These are phyloP conservation scores for Helenozyma rhizophorensis DNA, from an alignment of 805 yeast genomes.

Conservation along the genomic window DNA sequence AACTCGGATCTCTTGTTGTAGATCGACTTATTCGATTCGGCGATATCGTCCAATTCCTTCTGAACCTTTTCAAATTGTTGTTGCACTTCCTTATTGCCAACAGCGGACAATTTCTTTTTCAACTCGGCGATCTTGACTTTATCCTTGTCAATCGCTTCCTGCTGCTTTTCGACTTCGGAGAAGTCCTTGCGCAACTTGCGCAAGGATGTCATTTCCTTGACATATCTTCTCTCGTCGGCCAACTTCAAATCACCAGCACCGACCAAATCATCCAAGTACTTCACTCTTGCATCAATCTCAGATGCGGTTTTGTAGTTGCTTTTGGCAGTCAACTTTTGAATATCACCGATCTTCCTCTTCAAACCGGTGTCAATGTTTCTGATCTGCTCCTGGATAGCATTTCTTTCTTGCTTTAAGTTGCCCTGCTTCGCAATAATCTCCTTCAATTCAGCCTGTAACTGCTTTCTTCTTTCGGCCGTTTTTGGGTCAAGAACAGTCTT, in stretches of 20 bases:
- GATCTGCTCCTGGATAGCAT: slow-evolving; percentile 63
- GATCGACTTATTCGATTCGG: slow-evolving; percentile 52
- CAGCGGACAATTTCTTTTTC: slow-evolving; percentile 59
- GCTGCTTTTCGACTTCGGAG: slow-evolving; percentile 66
- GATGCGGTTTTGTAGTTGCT: slow-evolving; percentile 60
- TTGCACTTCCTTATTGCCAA: slow-evolving; percentile 62
- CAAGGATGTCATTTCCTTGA: slow-evolving; percentile 81
- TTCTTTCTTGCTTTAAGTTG: slow-evolving; percentile 44
- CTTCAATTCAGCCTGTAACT: slow-evolving; percentile 33
- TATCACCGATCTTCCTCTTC: slow-evolving; percentile 72
- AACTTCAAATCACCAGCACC: slow-evolving; percentile 76
- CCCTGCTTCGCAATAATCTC: slow-evolving; percentile 44
- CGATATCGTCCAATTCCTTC: slow-evolving; percentile 65
- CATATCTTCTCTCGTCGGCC: slow-evolving; percentile 83
- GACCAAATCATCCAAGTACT: slow-evolving; percentile 64
- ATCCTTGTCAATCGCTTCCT: slow-evolving; percentile 74
- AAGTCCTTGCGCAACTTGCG: slow-evolving; percentile 80
- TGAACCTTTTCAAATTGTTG: slow-evolving; percentile 65
- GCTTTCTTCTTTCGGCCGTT: slow-evolving; percentile 27
- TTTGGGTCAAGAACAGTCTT: slow-evolving; percentile 30
- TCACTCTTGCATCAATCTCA: slow-evolving; percentile 66
- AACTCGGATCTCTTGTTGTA: slow-evolving; percentile 64
- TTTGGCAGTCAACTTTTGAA: slow-evolving; percentile 68
- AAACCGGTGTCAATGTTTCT: slow-evolving; percentile 62
- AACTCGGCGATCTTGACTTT: slow-evolving; percentile 70